Evolutionary conservation across 2,329 filamentous ascomycete species (phyloP), one percentile per base, ranked within the genome.

Genomic region (Aspergillus awamori): DNA sequence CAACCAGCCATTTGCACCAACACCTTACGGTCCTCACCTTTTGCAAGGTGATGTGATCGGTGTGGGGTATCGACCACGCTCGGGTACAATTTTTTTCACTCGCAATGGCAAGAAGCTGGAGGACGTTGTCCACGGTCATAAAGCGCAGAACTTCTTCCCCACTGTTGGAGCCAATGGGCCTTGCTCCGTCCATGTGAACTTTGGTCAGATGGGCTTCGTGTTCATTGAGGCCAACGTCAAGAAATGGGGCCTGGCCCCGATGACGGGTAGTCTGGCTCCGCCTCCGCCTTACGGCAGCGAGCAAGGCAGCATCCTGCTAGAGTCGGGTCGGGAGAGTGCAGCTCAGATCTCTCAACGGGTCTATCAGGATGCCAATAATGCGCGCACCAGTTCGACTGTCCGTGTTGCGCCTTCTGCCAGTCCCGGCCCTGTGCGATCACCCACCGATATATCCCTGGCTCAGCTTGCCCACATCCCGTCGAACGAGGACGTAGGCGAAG

Each of bases 171-270:
- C 95, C 60, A 97, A 95, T 73, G 95, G 95, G 0, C 95, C 95
- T 15, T 93, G 92, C 70, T 89, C 89, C 33, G 87, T 99, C 1
- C 94, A 99, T 74, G 95, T 98, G 74, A 99, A 99, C 76, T 96
- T 99, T 75, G 95, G 95, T 7, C 95, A 99, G 76, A 92, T 95
- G 72, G 95, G 95, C 36, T 99, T 98, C 73, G 95, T 99, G 53
- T 99, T 98, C 73, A 98, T 99, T 69, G 95, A 99, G 79, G 95
- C 94, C 64, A 99, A 99, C 72, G 95, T 99, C 63, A 99, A 99
- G 87, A 99, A 98, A 83, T 99, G 95, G 95, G 95, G 95, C 2
- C 82, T 99, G 58, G 95, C 95, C 52, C 95, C 95, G 5, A 96
- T 96, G 85, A 97, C 92, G 1, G 95, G 95, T 61, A 97, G 92